phyloP scores from a whole-genome alignment of 2,329 filamentous ascomycete genomes.

The Neofusicoccum laricinum region DNA sequence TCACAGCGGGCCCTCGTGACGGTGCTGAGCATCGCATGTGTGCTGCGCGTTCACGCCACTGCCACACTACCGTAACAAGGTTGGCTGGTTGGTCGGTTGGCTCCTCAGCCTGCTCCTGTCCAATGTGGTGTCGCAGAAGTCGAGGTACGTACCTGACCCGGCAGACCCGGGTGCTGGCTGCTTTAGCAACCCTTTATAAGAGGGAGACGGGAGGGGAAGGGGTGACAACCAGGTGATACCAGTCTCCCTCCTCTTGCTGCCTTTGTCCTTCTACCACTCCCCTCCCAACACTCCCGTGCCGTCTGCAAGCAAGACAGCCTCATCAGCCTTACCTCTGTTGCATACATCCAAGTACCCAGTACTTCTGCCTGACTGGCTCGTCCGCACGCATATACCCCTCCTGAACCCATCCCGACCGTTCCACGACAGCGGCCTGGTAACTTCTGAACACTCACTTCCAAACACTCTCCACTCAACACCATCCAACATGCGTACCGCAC shows the following conservation, averaged over 20 bases:
- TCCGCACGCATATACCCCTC: neutral
- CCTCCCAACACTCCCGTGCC: neutral
- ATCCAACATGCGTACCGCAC: neutral
- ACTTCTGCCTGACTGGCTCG: neutral
- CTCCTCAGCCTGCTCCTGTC: neutral
- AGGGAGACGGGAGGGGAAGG: neutral
- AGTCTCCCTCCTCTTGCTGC: conserved; percentile 6
- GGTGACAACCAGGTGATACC: neutral
- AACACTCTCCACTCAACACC: conserved; percentile 6
- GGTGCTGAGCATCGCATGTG: neutral
- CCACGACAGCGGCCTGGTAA: neutral
- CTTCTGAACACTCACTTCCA: neutral
- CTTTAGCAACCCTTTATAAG: conserved; percentile 13
- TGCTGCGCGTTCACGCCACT: conserved; percentile 9
- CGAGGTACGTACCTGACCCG: neutral
- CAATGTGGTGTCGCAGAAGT: conserved; percentile 1
- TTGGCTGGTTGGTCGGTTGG: neutral
- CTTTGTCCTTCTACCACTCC: neutral
- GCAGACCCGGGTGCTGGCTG: conserved; percentile 7
- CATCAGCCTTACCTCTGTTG: conserved; percentile 3
- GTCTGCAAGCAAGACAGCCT: neutral
- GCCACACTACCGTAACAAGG: conserved; percentile 4
- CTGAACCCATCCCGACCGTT: neutral
- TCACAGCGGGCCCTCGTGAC: conserved; percentile 2
- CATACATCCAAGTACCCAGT: conserved; percentile 1